Base-by-base conservation (phyloP, 805 yeast genomes). In the Pichia pseudocactophila region DNA sequence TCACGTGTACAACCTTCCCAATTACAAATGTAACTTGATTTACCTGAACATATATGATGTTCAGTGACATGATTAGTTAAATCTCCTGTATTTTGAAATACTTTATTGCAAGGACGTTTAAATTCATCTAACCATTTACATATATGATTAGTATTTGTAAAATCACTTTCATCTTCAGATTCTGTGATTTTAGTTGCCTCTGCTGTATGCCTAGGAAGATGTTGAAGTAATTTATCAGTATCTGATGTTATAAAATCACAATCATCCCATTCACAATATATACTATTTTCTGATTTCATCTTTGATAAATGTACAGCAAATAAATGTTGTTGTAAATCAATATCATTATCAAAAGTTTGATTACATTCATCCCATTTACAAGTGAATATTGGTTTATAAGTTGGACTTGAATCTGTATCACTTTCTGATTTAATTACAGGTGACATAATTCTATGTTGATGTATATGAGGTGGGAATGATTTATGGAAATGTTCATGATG, bases 1-100 rank as follows among this genome's bases (percentile, higher is more conserved):
- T 62, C 58, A 31, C 96, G 73, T 18, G 71, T 72, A 61, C 98
- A 92, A 2, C 74, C 81, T 9, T 69, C 59, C 98, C 98, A 92
- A 33, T 62, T 54, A 57, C 98, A 92, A 12, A 61, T 59, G 55
- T 89, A 87, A 18, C 64, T 60, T 2, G 82, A 72, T 56, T 82
- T 73, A 2, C 96, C 88, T 9, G 80, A 72, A 2, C 83, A 82
- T 15, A 92, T 67, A 57, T 92, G 98, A 16, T 61, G 69, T 6
- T 65, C 59, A 8, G 78, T 71, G 16, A 92, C 54, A 61, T 92
- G 98, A 5, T 72, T 66, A 31, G 88, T 86, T 40, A 92, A 66
- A 6, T 72, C 82, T 12, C 76, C 74, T 3, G 82, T 73, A 6
- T 71, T 58, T 4, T 54, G 43, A 53, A 85, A 88, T 2, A 47